phyloP scores from a whole-genome alignment of 306 rosid species.

The Pyrus communis region DNA sequence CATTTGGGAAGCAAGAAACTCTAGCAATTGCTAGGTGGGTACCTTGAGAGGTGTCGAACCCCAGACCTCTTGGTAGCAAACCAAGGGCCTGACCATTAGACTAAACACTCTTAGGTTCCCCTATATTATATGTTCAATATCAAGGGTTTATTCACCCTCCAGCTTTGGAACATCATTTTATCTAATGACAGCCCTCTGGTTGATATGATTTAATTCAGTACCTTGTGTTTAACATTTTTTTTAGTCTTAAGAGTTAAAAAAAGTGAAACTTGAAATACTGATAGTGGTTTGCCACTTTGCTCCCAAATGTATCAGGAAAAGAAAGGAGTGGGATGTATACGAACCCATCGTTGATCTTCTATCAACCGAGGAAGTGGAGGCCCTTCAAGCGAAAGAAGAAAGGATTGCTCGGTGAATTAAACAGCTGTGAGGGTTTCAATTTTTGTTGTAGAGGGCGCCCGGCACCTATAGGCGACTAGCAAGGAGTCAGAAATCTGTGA shows the following conservation, averaged over 20 bases:
- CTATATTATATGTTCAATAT: neutral
- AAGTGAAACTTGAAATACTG: neutral
- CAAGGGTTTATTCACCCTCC: neutral
- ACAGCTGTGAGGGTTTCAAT: neutral
- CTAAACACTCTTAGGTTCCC: too few relatives aligned
- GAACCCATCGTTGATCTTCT: constrained; percentile 91
- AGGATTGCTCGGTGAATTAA: constrained; percentile 44
- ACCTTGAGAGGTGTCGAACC: too few relatives aligned
- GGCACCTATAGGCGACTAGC: neutral
- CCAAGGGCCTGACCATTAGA: too few relatives aligned
- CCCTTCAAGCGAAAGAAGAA: constrained; percentile 92
- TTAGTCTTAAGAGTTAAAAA: neutral
- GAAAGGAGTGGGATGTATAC: constrained; percentile 92
- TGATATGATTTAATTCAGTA: neutral
- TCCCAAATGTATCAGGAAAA: constrained; percentile 62
- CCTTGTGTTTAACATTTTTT: neutral
- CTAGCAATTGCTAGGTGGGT: too few relatives aligned
- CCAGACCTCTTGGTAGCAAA: too few relatives aligned
- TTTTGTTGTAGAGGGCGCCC: neutral
- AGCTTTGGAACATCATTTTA: neutral
- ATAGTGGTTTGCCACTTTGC: constrained; percentile 14
- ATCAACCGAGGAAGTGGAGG: constrained; percentile 87
- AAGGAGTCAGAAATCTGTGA: neutral
- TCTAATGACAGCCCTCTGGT: neutral
- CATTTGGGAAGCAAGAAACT: too few relatives aligned